Conservation (phyloP, 2,329 filamentous ascomycete species). For the Aspergillus novoparasiticus region DNA sequence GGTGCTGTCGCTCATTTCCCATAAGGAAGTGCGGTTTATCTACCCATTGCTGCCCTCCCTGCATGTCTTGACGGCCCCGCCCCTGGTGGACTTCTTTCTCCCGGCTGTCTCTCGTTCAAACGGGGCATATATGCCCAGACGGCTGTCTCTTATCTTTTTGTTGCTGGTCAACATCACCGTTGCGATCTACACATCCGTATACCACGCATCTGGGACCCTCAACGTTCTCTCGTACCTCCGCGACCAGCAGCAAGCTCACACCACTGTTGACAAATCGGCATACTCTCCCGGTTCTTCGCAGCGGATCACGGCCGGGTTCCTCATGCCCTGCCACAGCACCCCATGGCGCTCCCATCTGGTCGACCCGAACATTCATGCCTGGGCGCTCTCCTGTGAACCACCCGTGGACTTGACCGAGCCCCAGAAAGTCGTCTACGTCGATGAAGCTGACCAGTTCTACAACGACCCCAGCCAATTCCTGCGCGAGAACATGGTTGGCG, state of each 20-base stretch:
- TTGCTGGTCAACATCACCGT: slow-evolving; percentile 70
- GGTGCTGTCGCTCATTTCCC: slow-evolving; percentile 75
- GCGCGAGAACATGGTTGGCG: slow-evolving; percentile 52
- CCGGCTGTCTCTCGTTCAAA: slow-evolving; percentile 41
- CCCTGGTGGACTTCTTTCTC: slow-evolving; percentile 67
- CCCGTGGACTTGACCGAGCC: slow-evolving; percentile 67
- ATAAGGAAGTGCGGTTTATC: slow-evolving; percentile 97
- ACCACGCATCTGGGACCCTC: slow-evolving; percentile 81
- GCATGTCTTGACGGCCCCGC: slow-evolving; percentile 74
- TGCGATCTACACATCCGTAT: slow-evolving; percentile 70
- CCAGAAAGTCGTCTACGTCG: slow-evolving; percentile 70
- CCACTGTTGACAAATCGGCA: slow-evolving; percentile 40
- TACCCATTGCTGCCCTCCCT: slow-evolving; percentile 89
- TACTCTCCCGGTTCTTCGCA: slow-evolving; percentile 3
- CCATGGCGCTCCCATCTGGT: slow-evolving; percentile 91
- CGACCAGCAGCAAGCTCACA: slow-evolving; percentile 65
- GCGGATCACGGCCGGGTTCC: slow-evolving; percentile 67
- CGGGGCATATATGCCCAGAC: slow-evolving; percentile 47
- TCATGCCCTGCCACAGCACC: slow-evolving; percentile 95
- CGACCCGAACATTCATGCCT: slow-evolving; percentile 72
- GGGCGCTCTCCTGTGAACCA: slow-evolving; percentile 88
- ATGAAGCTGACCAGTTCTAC: slow-evolving; percentile 93
- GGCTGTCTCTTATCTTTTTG: slow-evolving; percentile 57
- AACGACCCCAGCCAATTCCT: slow-evolving; percentile 63
- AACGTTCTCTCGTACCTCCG: slow-evolving; percentile 75